Evolutionary conservation across 163 green algal species (phyloP).

Genomic region (Scenedesmus sp.): DNA sequence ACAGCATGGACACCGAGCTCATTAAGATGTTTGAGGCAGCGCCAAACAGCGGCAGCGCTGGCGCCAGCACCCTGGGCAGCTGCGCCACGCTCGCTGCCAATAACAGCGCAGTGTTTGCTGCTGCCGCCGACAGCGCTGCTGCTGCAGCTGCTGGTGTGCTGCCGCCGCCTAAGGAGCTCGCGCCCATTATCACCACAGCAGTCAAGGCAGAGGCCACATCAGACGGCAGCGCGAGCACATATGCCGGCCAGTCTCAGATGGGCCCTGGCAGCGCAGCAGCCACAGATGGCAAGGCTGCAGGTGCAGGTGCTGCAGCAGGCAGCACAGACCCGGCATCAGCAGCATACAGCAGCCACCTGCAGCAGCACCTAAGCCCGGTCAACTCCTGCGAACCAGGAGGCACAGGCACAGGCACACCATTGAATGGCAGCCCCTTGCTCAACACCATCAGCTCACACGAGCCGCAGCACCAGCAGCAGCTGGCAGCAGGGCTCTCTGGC

Average conservation of each 20-base stretch:
- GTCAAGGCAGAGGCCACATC: neutral
- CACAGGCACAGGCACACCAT: neutral
- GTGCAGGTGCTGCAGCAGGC: neutral
- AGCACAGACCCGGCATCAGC: neutral
- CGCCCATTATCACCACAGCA: neutral
- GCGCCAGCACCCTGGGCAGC: neutral
- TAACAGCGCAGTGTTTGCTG: neutral
- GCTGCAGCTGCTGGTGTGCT: constrained; percentile 6
- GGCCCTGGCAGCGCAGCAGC: neutral
- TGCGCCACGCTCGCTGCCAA: neutral
- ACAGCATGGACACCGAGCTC: neutral
- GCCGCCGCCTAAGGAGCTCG: neutral
- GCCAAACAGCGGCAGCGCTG: neutral
- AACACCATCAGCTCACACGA: neutral
- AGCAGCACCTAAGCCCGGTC: neutral
- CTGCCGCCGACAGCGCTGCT: neutral
- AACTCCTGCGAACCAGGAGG: neutral
- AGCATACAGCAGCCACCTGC: neutral
- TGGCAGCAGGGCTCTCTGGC: neutral
- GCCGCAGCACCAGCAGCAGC: neutral
- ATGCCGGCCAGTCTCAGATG: neutral
- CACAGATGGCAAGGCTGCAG: neutral
- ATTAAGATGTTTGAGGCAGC: neutral
- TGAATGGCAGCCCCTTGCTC: neutral
- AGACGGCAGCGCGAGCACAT: neutral